Base-by-base conservation (phyloP, 257 asterid genomes). In the Cruciata laevipes region DNA sequence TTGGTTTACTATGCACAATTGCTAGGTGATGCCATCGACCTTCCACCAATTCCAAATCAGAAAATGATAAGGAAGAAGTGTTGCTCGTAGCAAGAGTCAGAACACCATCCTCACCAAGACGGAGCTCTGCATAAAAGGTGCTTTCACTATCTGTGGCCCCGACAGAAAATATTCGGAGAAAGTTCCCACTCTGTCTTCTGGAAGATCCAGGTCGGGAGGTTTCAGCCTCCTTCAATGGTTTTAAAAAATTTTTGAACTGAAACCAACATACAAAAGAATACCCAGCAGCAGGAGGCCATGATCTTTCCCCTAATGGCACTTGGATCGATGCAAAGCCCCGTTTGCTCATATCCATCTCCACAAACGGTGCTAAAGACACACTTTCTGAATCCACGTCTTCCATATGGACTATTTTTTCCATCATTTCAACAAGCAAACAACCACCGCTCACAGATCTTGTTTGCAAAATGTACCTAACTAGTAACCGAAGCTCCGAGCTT, bases 221-320 rank as follows among this genome's bases (percentile, higher is more conserved):
- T 74, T 94, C 97, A 58, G 72, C 61, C 73, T 85, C 95, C 82
- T 78, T 85, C 69, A 82, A 79, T 32, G 83, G 84, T 78, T 83
- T 88, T 57, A 85, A 73, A 71, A 94, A 79, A 77, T 94, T 90
- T 56, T 81, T 81, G 78, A 81, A 94, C 75, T 90, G 97, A 78
- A 94, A 88, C 99, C 99, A 94, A 73, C 99, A 94, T 69, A 87
- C 89, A 67, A 94, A 94, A 73, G 99, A 94, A 83, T 94, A 94
- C 58, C 99, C 99, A 73, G 99, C 99, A 59, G 90, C 97, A 68
- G 99, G 99, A 74, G 99, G 99, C 99, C 99, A 90, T 40, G 97
- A 88, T 83, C 99, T 90, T 83, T 94, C 99, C 65, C 99, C 99
- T 73, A 94, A 69, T 74, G 97, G 96, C 77, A 94, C 99, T 83